Evolutionary conservation across 2,329 filamentous ascomycete species (phyloP).

Genomic region (Sporothrix globosa): DNA sequence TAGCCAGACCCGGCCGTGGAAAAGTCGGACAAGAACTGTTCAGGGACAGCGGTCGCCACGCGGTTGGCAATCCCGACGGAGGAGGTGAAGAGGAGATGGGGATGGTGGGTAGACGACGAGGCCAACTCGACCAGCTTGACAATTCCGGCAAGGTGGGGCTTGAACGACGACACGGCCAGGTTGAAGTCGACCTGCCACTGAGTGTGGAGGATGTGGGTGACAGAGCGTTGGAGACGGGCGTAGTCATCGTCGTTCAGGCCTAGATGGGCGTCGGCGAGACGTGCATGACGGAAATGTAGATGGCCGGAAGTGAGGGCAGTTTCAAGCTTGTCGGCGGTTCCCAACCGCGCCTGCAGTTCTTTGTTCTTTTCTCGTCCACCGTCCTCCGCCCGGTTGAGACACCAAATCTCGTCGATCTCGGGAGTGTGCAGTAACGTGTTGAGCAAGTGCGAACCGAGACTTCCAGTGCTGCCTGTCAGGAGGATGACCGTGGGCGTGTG

Average conservation of each 20-base stretch:
- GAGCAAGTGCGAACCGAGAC: conserved; percentile 19
- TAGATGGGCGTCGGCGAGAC: background rate
- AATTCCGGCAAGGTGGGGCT: conserved; percentile 13
- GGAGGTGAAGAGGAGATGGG: conserved; percentile 20
- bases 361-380: background rate
- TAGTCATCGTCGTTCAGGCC: background rate
- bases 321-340: background rate
- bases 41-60: background rate
- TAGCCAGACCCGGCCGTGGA: conserved; percentile 15
- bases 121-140: background rate
- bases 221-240: background rate
- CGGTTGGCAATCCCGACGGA: conserved; percentile 19
- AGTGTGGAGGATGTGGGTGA: conserved; percentile 22
- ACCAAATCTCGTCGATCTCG: background rate
- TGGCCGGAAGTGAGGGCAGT: background rate
- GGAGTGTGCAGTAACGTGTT: background rate
- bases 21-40: background rate
- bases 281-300: conserved; percentile 9
- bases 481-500: background rate
- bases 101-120: background rate
- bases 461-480: conserved; percentile 26
- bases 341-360: background rate
- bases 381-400: conserved; percentile 13
- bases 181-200: conserved; percentile 29
- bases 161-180: conserved; percentile 17